Base-by-base conservation (phyloP, 1,284 basidiomycete genomes). In the Anthracocystis panici-leucophaei region DNA sequence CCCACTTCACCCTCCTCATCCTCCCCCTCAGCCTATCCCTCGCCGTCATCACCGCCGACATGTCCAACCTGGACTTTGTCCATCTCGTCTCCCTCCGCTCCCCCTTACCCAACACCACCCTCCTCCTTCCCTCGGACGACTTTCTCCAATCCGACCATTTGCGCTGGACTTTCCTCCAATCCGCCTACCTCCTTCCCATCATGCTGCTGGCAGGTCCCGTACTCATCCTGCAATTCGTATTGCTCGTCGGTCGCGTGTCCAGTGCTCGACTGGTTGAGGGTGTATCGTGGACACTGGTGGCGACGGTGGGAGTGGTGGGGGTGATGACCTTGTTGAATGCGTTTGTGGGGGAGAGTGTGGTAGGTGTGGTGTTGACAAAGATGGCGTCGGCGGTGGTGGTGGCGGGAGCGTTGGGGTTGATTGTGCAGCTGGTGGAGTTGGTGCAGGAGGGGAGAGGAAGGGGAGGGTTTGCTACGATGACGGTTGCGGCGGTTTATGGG, bases 61-160 rank as follows among this genome's bases (percentile, higher is more conserved):
- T 57, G 57, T 67, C 49, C 42, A 67, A 67, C 29, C 59, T 67
- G 21, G 65, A 67, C 31, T 67, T 67, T 51, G 31, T 67, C n/a
- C 65, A 57, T 18, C 45, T 67, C 1, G 52, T 62, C 20, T 35
- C 48, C 6, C 50, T 49, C 31, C 16, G 44, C 11, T n/a, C 45
- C 1, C 14, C 55, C 5, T 54, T 57, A 0, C 65, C 58, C 2
- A 0, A 18, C 3, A n/a, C 46, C 16, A 4, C 7, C 23, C 21
- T 35, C 21, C 53, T 54, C 9, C 23, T 57, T 2, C 55, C 58
- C 1, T 45, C 65, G 3, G 54, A 57, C 25, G 23, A 56, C 44
- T 20, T 52, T 11, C 58, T 67, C 42, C 57, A 62, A 5, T 18
- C 18, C 44, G 33, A 61, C 42, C 18, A 31, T 3, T 38, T 67